Evolutionary conservation across 768 basidiomycete genomes (phyloP), one percentile per base, ranked within the genome.

Genomic region (Kwoniella heveanensis): DNA sequence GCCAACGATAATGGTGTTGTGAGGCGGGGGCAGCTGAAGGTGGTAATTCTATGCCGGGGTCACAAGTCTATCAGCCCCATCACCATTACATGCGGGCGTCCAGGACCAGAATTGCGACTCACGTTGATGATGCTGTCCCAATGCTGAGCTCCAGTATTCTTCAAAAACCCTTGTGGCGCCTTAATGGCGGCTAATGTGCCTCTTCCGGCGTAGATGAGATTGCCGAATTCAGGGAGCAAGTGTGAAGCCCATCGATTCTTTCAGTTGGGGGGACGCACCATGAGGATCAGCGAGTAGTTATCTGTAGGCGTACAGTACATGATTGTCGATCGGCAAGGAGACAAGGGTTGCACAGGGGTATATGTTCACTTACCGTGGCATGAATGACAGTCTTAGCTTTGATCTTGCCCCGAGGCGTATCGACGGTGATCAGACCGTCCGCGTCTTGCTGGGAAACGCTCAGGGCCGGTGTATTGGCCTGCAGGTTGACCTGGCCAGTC

Each of bases 1-100:
- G 27, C 70, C 70, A 32, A 71, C 50, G 64, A 71, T 66, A 52
- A 71, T 68, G n/a, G 57, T 59, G 55, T 62, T 61, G 54, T 66
- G 44, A 10, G 69, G 57, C 15, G 64, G 29, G 27, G 70, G 60
- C 15, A 65, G 48, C 55, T 65, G 70, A 29, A 62, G 39, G 44
- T 65, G 62, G 48, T 68, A 68, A 53, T 67, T 58, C 61, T 66
- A 26, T 29, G 15, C 7, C 13, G 32, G 7, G 7, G 32, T 36
- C 32, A 50, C 27, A 29, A 19, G 47, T 7, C 32, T 36, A 13
- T 36, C 32, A 36, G 32, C 32, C 32, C 32, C 32, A 13, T 36
- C 32, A 13, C 32, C 13, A 36, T 36, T 36, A 13, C n/a, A n/a
- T n/a, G n/a, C n/a, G n/a, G n/a, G n/a, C n/a, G n/a, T n/a, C n/a